Evolutionary conservation across 148 eudicot species (phyloP), one percentile per base, ranked within the genome.

Genomic region (Silene conica): DNA sequence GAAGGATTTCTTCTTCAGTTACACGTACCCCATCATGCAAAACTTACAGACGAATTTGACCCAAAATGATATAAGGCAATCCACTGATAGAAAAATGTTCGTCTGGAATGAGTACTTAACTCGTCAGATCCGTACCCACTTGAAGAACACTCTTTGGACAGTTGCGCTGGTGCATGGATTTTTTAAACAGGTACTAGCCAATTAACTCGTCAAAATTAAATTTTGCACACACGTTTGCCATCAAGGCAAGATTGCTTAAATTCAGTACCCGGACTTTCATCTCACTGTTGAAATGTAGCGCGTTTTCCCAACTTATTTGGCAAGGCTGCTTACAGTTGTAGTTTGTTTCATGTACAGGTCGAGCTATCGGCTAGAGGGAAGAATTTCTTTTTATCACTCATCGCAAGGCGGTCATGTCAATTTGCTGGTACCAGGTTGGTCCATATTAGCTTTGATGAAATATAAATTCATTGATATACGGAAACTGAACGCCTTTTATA

Each of bases 381-480:
- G 80, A 82, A 73, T 73, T 87, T 90, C 77, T 74, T 73, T 48
- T 76, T 89, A 46, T 86, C 91, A 69, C 88, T 93, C 55, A 89
- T 90, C 73, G 93, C 98, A 21, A 90, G 98, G 83, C 77, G 96
- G 26, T 90, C 98, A 25, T 86, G 92, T 65, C 93, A 85, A 55
- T 90, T 83, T 79, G 98, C 98, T 67, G 98, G 98, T 52, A 89
- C 98, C 86, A 90, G 98, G 93, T 88, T 75, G 43, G n/a, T n/a
- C n/a, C n/a, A n/a, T n/a, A n/a, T n/a, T n/a, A n/a, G n/a, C n/a
- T n/a, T n/a, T n/a, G n/a, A n/a, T n/a, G n/a, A n/a, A n/a, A n/a
- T n/a, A n/a, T n/a, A n/a, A n/a, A n/a, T n/a, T n/a, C n/a, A n/a
- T n/a, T n/a, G n/a, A n/a, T n/a, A n/a, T n/a, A n/a, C n/a, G 43